Percentiles rank a stretch among this genome's conserved stretches.
These are phyloP conservation scores for Phytophthora gonapodyides DNA, from an alignment of 352 stramenopile species.

Conservation along the genomic window DNA sequence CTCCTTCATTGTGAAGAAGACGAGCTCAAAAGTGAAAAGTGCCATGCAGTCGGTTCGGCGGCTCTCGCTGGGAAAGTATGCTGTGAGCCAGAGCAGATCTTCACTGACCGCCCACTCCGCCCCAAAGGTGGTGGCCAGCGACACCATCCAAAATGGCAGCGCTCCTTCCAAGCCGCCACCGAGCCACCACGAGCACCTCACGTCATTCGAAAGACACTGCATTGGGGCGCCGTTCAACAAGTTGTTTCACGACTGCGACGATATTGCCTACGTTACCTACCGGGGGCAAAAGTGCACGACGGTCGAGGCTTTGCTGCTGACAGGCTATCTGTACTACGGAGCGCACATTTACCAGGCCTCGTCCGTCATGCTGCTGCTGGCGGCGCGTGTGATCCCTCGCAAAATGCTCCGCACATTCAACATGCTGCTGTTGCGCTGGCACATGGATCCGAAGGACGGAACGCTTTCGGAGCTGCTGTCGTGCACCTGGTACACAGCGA, in stretches of 20 bases:
- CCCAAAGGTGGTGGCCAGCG: no score
- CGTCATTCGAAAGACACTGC: conserved; percentile 16
- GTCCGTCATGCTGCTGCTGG: conserved; percentile 20
- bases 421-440: conserved; percentile 25
- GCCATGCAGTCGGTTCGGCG: neutral
- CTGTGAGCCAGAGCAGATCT: neutral
- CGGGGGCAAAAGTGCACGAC: conserved; percentile 5
- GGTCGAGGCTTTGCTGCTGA: conserved; percentile 13
- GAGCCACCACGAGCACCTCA: conserved; percentile 5
- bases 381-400: conserved; percentile 12
- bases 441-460: conserved; percentile 15
- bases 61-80: neutral
- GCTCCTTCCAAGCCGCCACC: no score
- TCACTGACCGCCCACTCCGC: no score
- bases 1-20: conserved; percentile 4
- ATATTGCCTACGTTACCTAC: conserved; percentile 12
- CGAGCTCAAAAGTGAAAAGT: neutral
- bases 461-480: conserved; percentile 7
- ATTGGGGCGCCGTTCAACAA: conserved; percentile 8
- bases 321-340: conserved; percentile 19
- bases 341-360: conserved; percentile 24
- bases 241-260: conserved; percentile 14
- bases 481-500: conserved; percentile 16
- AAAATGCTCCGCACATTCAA: conserved; percentile 29
- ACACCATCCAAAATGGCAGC: no score